Base-by-base conservation (phyloP, 2,329 filamentous ascomycete species). In the Aspergillus cejpii region DNA sequence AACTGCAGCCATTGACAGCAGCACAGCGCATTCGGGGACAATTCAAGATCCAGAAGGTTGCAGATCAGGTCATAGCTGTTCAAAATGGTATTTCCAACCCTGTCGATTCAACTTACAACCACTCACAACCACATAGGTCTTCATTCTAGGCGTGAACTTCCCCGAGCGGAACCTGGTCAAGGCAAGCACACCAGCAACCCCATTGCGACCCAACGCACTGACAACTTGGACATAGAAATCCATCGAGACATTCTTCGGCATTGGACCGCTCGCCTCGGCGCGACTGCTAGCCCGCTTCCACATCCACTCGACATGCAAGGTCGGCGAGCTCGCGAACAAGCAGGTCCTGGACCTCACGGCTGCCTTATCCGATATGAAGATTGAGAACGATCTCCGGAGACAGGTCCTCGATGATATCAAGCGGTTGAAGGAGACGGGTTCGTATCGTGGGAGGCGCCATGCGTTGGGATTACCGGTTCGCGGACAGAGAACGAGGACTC, bases 401-500 rank as follows among this genome's bases (percentile, higher is more conserved):
- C 73, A 87, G 47, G 71, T 96, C 28, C 77, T 84, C 59, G 87
- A 95, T 39, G 92, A 97, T 61, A 94, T 98, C 56, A 76, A 76
- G 63, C 76, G 91, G 48, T 61, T 98, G 66, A 87, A 85, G 64
- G 90, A 96, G 59, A 96, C 95, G 74, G 90, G 90, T 39, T 83
- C 84, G 3, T 94, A 94, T 64, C 76, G 92, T 42, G 92, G 92
- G 53, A 83, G 86, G 66, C 76, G 92, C 55, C 92, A 98, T 74
- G 91, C 91, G 45, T 90, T 97, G 84, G 81, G 84, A 49, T 70
- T 97, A 71, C 92, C 92, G 3, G 91, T 92, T 43, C 79, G 92
- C 56, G 92, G 92, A 56, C 92, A 98, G 72, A 80, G 78, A 58
- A 97, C 92, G 48, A 83, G 87, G 64, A 87, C 74, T 63, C 91